phyloP scores from a whole-genome alignment of 345 rosid species.

The Passiflora organensis region DNA sequence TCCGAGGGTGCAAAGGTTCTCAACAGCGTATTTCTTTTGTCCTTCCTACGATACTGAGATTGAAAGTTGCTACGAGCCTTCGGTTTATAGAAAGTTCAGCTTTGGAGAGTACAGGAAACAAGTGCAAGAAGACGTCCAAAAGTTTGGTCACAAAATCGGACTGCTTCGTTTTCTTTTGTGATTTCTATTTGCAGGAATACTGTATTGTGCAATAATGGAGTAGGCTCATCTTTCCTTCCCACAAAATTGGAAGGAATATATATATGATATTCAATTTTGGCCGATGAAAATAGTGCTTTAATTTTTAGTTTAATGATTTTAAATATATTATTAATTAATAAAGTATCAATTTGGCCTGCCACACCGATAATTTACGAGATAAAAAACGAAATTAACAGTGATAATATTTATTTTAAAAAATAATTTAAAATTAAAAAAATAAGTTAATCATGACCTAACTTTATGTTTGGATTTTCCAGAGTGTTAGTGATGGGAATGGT shows the following conservation, averaged over 20 bases:
- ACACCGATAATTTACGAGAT: no score
- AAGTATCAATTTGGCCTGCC: no score
- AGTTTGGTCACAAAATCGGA: slow-evolving; percentile 72
- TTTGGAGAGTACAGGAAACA: slow-evolving; percentile 51
- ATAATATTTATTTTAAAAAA: no score
- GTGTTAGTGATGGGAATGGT: no score
- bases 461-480: no score
- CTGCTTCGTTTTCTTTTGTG: slow-evolving; percentile 52
- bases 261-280: not conserved
- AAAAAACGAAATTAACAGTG: no score
- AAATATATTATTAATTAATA: no score
- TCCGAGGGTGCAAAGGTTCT: slow-evolving; percentile 41
- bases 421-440: no score
- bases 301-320: no score
- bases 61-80: slow-evolving; percentile 31
- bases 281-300: no score
- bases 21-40: slow-evolving; percentile 61
- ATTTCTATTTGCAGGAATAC: not conserved
- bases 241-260: not conserved
- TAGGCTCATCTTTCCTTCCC: not conserved
- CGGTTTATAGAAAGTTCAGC: slow-evolving; percentile 50
- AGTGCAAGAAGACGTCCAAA: slow-evolving; percentile 44
- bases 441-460: no score
- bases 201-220: no score
- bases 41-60: slow-evolving; percentile 48